phyloP scores from a whole-genome alignment of 139 green algal genomes.

The Ettlia oleoabundans region DNA sequence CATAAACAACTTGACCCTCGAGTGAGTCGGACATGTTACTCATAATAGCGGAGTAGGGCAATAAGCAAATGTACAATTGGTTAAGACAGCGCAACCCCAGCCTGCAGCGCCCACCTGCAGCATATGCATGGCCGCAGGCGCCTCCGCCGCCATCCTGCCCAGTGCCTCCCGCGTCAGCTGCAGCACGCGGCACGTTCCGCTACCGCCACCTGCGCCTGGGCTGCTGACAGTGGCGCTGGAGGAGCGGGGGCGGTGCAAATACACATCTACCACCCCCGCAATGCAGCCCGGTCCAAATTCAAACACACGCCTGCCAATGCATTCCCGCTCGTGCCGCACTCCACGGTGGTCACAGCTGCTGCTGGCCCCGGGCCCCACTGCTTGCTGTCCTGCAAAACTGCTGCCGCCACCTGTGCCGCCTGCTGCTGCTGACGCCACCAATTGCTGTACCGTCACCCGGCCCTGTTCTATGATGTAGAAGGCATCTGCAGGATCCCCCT shows the following conservation, averaged over 20 bases:
- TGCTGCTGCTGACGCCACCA: too few species aligned
- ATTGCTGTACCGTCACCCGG: background rate
- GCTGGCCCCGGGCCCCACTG: background rate
- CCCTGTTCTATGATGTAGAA: slow-evolving; percentile 11
- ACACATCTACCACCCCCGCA: slow-evolving; percentile 2
- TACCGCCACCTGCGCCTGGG: background rate
- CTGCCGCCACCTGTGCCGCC: background rate
- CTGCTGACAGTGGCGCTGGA: background rate
- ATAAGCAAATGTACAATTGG: background rate
- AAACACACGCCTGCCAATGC: background rate
- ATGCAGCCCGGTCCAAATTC: slow-evolving; percentile 9
- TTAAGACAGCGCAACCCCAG: background rate
- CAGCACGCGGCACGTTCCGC: slow-evolving; percentile 15
- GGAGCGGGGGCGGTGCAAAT: background rate
- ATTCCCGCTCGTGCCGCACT: background rate
- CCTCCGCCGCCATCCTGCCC: slow-evolving; percentile 2
- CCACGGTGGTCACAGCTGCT: background rate
- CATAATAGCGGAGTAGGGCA: too few species aligned
- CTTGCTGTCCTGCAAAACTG: background rate
- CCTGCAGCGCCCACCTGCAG: slow-evolving; percentile 7
- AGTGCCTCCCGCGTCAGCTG: background rate
- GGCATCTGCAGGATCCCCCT: slow-evolving; percentile 1
- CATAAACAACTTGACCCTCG: background rate
- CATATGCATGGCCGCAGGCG: slow-evolving; percentile 11
- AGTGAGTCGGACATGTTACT: too few species aligned